Evolutionary conservation across 768 basidiomycete species (phyloP), one percentile per base, ranked within the genome.

Genomic region (Kwoniella dejecticola): DNA sequence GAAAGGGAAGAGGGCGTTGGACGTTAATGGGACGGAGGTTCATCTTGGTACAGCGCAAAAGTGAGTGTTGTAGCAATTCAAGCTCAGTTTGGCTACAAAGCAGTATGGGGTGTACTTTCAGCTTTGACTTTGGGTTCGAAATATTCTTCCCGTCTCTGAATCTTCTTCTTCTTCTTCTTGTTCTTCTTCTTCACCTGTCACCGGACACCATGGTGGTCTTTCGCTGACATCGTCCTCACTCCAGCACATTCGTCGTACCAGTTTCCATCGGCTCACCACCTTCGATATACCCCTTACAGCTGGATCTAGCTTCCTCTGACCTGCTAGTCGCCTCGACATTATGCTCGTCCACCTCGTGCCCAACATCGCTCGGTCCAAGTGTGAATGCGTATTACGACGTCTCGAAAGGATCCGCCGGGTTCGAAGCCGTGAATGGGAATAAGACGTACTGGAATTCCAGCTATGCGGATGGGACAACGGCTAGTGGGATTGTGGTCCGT

Each of bases 281-380:
- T 2, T 59, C 36, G 10, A 55, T 53, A 4, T 76, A 71, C 53
- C 72, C 71, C n/a, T 50, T 76, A 4, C 74, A 76, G 49, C 64
- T 76, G 30, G 74, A 76, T 33, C 31, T 68, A 3, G 74, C 66
- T 2, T 73, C 71, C 11, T 71, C 74, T 8, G 74, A 76, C 38
- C 50, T 76, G 10, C 33, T 76, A 24, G 47, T 76, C 27, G 63
- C 66, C 17, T 71, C 71, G 8, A 70, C 69, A 1, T 44, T 67
- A 12, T 76, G 74, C 40, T 67, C 57, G 0, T 21, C 47, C 1
- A 52, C 57, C 8, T 40, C 57, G 2, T 76, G 74, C 47, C 74
- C 74, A 12, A 31, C 53, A 10, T 66, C 66, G 3, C 38, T 41
- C 0, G 63, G 62, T 6, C 17, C 60, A 6, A 61, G 36, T 41